Evolutionary conservation across 73 alveolate species (phyloP).

Genomic region (Tetrahymena elliotti): DNA sequence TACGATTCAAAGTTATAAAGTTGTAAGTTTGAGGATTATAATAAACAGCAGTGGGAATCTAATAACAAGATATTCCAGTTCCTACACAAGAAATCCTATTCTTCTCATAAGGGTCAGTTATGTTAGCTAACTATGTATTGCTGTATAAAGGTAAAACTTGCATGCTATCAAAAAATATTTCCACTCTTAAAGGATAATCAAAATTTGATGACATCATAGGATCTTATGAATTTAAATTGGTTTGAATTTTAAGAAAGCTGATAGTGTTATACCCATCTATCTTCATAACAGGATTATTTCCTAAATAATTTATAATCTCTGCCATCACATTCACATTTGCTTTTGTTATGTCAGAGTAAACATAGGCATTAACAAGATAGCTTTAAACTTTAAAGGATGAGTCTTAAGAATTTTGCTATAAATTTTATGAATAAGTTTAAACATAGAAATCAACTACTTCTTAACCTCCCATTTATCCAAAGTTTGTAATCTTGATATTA

Average conservation of each 20-base stretch:
- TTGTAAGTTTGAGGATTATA: neutral
- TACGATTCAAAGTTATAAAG: neutral
- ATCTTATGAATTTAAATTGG: neutral
- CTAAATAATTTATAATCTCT: neutral
- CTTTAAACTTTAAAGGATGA: neutral
- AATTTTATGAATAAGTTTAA: neutral
- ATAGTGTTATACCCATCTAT: neutral
- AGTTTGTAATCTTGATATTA: neutral
- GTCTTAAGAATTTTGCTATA: neutral
- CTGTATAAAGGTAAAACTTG: neutral
- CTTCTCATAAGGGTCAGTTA: neutral
- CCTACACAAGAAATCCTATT: neutral
- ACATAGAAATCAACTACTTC: neutral
- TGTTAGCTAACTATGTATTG: neutral
- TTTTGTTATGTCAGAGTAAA: neutral
- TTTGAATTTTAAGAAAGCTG: neutral
- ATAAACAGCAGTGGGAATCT: neutral
- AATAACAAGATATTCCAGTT: neutral
- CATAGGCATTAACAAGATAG: neutral
- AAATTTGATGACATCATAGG: neutral
- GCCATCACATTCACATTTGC: neutral
- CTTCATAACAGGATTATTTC: neutral
- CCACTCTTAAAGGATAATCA: neutral
- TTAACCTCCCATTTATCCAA: neutral
- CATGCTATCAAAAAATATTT: neutral